These are phyloP conservation scores for Blastobotrys proliferans DNA, from an alignment of 1,139 yeast species.

Conservation along the genomic window DNA sequence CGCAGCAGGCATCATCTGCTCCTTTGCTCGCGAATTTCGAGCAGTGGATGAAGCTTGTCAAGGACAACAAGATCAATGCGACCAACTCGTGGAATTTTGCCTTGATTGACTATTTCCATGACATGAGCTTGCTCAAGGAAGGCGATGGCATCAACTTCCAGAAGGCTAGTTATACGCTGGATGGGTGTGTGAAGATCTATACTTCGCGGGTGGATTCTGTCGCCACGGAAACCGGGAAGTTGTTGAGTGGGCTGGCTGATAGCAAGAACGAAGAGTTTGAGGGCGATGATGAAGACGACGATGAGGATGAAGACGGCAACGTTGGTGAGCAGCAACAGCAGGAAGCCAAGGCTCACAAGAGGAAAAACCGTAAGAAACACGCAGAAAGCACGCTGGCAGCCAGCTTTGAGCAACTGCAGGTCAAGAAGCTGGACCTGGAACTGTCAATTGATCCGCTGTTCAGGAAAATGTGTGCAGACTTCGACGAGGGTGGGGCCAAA, in stretches of 20 bases:
- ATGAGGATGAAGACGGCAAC: slow-evolving; percentile 30
- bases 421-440: slow-evolving; percentile 73
- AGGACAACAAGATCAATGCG: slow-evolving; percentile 60
- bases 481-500: slow-evolving; percentile 94
- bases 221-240: slow-evolving; percentile 82
- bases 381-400: slow-evolving; percentile 47
- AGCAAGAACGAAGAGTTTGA: slow-evolving; percentile 28
- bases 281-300: slow-evolving; percentile 30
- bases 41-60: slow-evolving; percentile 87
- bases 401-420: slow-evolving; percentile 55
- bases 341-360: slow-evolving; percentile 24
- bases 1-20: slow-evolving; percentile 8
- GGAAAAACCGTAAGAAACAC: slow-evolving; percentile 23
- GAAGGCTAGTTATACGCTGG: slow-evolving; percentile 73
- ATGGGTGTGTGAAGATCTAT: slow-evolving; percentile 82
- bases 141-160: slow-evolving; percentile 70
- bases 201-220: slow-evolving; percentile 88
- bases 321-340: slow-evolving; percentile 29
- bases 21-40: slow-evolving; percentile 62
- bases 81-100: slow-evolving; percentile 77
- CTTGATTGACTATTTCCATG: slow-evolving; percentile 81
- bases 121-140: slow-evolving; percentile 53
- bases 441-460: slow-evolving; percentile 82
- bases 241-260: slow-evolving; percentile 68
- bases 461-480: slow-evolving; percentile 83